phyloP scores from a whole-genome alignment of 83 land plant species.

The Picea abies region DNA sequence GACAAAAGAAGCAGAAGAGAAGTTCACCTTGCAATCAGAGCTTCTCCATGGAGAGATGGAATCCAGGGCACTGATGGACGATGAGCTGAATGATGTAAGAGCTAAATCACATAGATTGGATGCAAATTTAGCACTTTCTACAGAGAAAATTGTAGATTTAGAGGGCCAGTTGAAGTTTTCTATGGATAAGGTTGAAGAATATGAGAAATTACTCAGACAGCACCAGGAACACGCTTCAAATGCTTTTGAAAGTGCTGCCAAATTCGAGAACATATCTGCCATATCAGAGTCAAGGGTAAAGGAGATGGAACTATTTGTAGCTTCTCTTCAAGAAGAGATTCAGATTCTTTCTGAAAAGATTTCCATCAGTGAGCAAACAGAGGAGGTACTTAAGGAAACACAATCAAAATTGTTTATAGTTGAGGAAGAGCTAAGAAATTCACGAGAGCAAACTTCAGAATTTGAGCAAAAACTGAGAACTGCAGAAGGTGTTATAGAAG shows the following conservation, averaged over 20 bases:
- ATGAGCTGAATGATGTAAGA: constrained; percentile 44
- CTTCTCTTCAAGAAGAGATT: constrained; percentile 49
- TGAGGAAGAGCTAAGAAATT: constrained; percentile 34
- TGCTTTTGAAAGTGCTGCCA: constrained; percentile 31
- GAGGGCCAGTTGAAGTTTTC: constrained; percentile 38
- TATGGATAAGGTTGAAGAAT: constrained; percentile 32
- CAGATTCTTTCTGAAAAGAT: constrained; percentile 44
- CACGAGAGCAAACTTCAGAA: constrained; percentile 36
- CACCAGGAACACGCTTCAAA: neutral
- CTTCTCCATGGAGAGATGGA: constrained; percentile 37
- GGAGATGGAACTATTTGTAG: constrained; percentile 51
- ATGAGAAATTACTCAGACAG: neutral
- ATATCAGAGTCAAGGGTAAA: constrained; percentile 40
- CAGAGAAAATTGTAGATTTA: constrained; percentile 41
- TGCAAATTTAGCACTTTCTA: constrained; percentile 38
- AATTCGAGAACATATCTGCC: constrained; percentile 47
- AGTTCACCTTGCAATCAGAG: constrained; percentile 25
- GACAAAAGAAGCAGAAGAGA: constrained; percentile 32
- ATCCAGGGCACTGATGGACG: constrained; percentile 40
- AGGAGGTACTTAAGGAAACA: constrained; percentile 34
- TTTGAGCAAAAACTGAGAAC: constrained; percentile 34
- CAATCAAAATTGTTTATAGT: constrained; percentile 22
- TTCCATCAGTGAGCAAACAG: constrained; percentile 40
- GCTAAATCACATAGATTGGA: constrained; percentile 37
- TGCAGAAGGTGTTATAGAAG: constrained; percentile 28